Base-by-base conservation (phyloP, 2,329 filamentous ascomycete species). In the Colletotrichum tropicale region DNA sequence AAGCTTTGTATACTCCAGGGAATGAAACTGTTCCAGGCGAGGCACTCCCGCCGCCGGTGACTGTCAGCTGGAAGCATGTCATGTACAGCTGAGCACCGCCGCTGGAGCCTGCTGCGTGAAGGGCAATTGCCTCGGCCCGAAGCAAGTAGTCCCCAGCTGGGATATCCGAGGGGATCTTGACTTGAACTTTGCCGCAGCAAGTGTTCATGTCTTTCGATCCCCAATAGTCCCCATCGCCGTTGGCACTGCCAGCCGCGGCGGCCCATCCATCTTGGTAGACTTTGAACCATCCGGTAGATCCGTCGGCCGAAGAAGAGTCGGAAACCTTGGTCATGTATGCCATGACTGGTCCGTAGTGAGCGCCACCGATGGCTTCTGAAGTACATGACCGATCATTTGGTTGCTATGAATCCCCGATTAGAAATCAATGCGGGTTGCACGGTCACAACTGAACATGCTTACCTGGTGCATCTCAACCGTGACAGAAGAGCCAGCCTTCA, bases 91-190 rank as follows among this genome's bases (percentile, higher is more conserved):
- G 85, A 13, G 86, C 85, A 15, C 84, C 85, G 21, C 81, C 80
- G 69, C 80, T 81, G 76, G 80, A 83, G 28, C 76, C 74, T 43
- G 84, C 85, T 7, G 80, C 81, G 82, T 91, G 89, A 5, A 91
- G 86, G 30, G 88, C 89, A 74, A 91, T 87, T 72, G 89, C 84
- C 82, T 91, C 89, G 77, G 89, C 87, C 66, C 89, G 86, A 30
- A 90, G 83, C 56, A 91, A 87, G 80, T 91, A 91, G 79, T 89
- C 86, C 48, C 90, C 90, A 8, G 87, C 79, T 15, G 85, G 85
- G 55, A 91, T 84, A 71, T 85, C 84, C 6, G 80, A 74, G 9
- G 89, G 89, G 69, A 91, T 87, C 56, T 66, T 67, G 26, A 77
- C 38, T 16, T 68, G 55, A 21, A 76, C 67, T 15, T 68, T 69